A percentile compares a stretch with the other conserved stretches of the same genome.
phyloP scores from a whole-genome alignment of 345 rosid species.

The Pseudoturritis turrita region DNA sequence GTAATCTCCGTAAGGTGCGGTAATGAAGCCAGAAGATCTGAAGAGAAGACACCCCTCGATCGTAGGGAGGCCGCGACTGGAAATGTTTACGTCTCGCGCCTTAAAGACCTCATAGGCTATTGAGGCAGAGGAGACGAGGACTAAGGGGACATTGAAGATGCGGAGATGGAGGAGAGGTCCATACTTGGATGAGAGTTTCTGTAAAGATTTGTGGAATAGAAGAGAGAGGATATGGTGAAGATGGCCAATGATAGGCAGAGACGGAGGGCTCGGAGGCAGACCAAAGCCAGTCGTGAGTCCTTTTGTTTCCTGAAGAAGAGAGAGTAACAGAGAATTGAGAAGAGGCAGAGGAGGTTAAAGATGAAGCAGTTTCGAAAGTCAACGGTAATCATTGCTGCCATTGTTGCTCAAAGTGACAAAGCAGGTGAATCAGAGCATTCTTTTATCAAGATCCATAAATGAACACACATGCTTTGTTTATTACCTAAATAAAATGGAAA shows the following conservation, averaged over 20 bases:
- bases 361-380: not conserved
- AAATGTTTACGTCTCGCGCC: not conserved
- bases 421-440: too few relatives aligned
- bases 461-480: too few relatives aligned
- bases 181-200: not conserved
- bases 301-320: not conserved
- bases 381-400: not conserved
- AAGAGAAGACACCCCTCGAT: not conserved
- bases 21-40: not conserved
- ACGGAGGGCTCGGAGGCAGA: constrained; percentile 19
- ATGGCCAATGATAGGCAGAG: constrained; percentile 37
- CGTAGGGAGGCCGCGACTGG: not conserved
- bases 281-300: not conserved
- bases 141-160: not conserved
- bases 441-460: too few relatives aligned
- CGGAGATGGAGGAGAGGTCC: not conserved
- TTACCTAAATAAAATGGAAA: too few relatives aligned
- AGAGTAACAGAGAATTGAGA: not conserved
- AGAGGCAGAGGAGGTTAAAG: not conserved
- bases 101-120: not conserved
- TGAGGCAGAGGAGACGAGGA: constrained; percentile 30
- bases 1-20: constrained; percentile 29
- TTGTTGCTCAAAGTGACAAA: not conserved
- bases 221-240: constrained; percentile 30
- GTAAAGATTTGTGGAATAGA: not conserved